phyloP scores from a whole-genome alignment of 1,139 yeast species.

The Ogataea hybrid region DNA sequence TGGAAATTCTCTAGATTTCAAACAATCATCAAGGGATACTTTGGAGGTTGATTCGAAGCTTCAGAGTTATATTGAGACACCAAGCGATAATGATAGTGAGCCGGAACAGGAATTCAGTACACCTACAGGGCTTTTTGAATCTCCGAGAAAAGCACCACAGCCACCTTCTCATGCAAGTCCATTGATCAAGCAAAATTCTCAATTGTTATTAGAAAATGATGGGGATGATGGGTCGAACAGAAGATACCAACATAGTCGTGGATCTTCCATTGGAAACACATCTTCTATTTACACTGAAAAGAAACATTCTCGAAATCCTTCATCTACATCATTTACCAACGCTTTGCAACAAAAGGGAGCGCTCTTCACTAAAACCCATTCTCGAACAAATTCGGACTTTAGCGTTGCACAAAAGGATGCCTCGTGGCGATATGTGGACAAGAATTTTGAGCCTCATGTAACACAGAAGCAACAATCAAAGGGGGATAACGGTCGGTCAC shows the following conservation, averaged over 20 bases:
- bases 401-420: conserved; percentile 14
- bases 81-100: conserved; percentile 12
- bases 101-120: conserved; percentile 14
- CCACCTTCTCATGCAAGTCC: conserved; percentile 54
- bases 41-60: neutral
- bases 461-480: no score
- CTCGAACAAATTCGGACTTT: conserved; percentile 36
- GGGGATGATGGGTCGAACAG: neutral
- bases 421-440: neutral
- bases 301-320: conserved; percentile 22
- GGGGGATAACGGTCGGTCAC: no score
- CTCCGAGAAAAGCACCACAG: conserved; percentile 65
- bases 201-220: conserved; percentile 25
- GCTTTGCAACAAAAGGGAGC: conserved; percentile 21
- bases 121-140: conserved; percentile 37
- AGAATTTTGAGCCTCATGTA: neutral
- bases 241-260: conserved; percentile 22
- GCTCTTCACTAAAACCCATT: conserved; percentile 34
- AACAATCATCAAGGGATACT: neutral
- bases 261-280: conserved; percentile 27
- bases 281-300: conserved; percentile 31
- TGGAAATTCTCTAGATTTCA: neutral
- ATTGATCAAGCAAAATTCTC: conserved; percentile 31
- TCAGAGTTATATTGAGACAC: conserved; percentile 4
- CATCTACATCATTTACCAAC: conserved; percentile 21